Base-by-base conservation (phyloP, 2,329 filamentous ascomycete genomes). In the Sporothrix phasma region DNA sequence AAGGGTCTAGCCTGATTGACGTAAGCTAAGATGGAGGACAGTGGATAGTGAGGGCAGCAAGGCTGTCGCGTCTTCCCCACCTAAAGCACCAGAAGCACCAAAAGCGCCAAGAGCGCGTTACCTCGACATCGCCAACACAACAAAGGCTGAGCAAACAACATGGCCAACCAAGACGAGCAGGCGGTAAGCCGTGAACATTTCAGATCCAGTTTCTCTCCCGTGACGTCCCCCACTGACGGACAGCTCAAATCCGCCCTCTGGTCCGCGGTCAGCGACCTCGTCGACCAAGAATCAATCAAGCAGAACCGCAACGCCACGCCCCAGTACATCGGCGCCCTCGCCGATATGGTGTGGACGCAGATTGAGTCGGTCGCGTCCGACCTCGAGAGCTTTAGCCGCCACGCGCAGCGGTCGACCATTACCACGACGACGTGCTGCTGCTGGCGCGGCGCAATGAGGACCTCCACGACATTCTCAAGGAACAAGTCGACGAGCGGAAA, bases 361-460 rank as follows among this genome's bases (percentile, higher is more conserved):
- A 88, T 96, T 61, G 83, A 85, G 69, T 83, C 80, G 61, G 78
- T 84, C 2, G 82, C 82, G 0, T 74, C 77, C 17, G 83, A 85
- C 67, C 74, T 86, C 22, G 83, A 85, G 71, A 81, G 74, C 69
- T 81, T 83, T 69, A 79, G 78, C 70, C 86, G 85, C 61, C 94
- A 99, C 75, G 93, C 90, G 11, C 88, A 89, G 1, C 84, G 93
- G 29, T 85, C 84, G 2, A 92, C 88, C 0, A 83, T 99, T 68
- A 90, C 87, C 43, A 88, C 88, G 88, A 92, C 61, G 94, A 99
- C 73, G 92, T 97, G 13, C 78, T 97, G 70, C 82, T 99, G 7
- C 83, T 99, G 34, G 87, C 90, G 29, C 81, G 94, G 66, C 86
- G 93, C 65, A 99, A 97, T 70, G 89, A 92, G 64, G 91, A 92